Base-by-base conservation (phyloP, 306 rosid species). In the Leucaena leucocephala region DNA sequence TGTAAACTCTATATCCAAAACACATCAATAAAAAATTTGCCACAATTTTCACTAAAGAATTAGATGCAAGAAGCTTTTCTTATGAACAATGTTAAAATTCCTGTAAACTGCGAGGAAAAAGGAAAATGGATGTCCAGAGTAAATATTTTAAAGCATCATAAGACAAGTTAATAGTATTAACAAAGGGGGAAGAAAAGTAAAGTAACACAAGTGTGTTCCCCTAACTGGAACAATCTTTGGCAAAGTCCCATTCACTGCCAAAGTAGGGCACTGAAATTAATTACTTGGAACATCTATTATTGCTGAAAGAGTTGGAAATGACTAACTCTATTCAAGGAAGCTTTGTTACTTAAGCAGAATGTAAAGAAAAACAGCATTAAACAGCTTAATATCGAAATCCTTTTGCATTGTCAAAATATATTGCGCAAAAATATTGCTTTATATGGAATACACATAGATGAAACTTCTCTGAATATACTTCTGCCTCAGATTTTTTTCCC, bases 361-460 rank as follows among this genome's bases (percentile, higher is more conserved):
- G 52, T 22, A 39, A 55, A 55, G 3, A 39, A 38, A 55, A 27
- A 73, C 5, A 11, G 33, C 38, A 34, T 50, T 44, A 4, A 17
- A 27, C 78, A 33, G 61, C 21, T 16, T 58, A 27, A 61, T 61
- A 61, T 61, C 67, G 6, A 58, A 61, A 33, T 61, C 67, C n/a
- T 61, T 61, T 19, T 40, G 17, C 34, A 35, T 39, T 7, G 46
- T 15, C 12, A 44, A 27, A 70, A 70, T 15, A 14, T 36, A 27
- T 15, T 44, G 39, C 5, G 14, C 42, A 45, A 34, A 48, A 54
- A 6, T 70, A n/a, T 55, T 36, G 43, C 61, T 70, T 52, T 39
- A 61, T 14, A 48, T 48, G 38, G 19, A 70, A 13, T 48, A 33
- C 42, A 45, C 42, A 14, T 36, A 7, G 12, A 44, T 44, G 33